Base-by-base conservation (phyloP, 192 early-diverging fungal genomes). In the Backusella tuberculispora region DNA sequence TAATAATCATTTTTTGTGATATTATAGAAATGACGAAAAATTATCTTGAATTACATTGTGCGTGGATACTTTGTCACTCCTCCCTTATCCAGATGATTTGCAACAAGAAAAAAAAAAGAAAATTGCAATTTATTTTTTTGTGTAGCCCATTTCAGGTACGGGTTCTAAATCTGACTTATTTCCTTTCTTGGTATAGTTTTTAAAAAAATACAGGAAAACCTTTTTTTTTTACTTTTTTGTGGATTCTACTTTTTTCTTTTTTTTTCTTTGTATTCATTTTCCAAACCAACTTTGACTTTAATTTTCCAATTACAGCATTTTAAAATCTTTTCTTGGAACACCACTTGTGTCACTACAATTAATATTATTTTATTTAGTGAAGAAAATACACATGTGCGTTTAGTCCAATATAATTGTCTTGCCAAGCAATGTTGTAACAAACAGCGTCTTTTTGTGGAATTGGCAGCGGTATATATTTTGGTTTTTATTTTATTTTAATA, bases 341-440 rank as follows among this genome's bases (percentile, higher is more conserved):
- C 53, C 26, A 24, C 21, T 60, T 60, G 53, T 60, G 53, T 12
- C 10, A 60, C 53, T 12, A 60, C 26, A 60, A 60, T 60, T 60
- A 60, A 60, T 60, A 3, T 19, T 26, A 12, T 60, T 60, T 60
- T 60, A 60, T 60, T 60, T 60, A 60, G 24, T 60, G 29, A 34
- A 24, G 24, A 60, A 26, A 4, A 1, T 26, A 10, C 24, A 60
- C 53, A 60, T 60, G 53, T 60, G 53, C 19, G 37, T 17, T 21
- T 29, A 47, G 14, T 47, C 45, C 42, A 69, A 45, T 44, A 46
- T 15, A 10, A 73, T 21, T 8, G 73, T 75, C 21, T 79, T 63
- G 41, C 78, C 78, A 79, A 79, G 66, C n/a, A 69, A 60, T 37
- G 73, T 75, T 15, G 78, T 79, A 45, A 68, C 69, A 73, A 78